Evolutionary conservation across 179 eudicot species (phyloP).

Genomic region (Amaranthus tricolor): DNA sequence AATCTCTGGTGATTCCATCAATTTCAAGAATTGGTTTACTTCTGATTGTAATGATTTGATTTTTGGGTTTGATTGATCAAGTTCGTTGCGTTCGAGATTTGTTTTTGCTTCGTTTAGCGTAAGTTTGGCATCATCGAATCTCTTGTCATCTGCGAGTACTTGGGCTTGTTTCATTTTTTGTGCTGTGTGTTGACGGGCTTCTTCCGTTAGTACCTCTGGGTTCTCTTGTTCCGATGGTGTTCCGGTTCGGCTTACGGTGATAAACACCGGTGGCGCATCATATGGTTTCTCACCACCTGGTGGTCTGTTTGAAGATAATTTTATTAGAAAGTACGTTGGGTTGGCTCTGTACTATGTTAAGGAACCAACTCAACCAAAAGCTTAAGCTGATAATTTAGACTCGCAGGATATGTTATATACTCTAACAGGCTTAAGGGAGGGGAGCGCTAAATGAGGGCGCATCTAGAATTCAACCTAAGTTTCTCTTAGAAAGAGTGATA

Average conservation of each 20-base stretch:
- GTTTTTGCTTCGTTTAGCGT: neutral
- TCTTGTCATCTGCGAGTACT: neutral
- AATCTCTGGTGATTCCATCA: slow-evolving; percentile 6
- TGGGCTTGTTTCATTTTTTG: neutral
- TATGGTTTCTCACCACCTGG: neutral
- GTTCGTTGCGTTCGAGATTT: neutral
- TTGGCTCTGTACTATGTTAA: no score
- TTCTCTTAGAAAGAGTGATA: no score
- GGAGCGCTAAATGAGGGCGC: no score
- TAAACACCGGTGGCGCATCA: neutral
- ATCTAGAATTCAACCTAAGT: no score
- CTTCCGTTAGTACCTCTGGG: neutral
- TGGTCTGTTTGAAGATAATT: neutral
- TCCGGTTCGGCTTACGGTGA: neutral
- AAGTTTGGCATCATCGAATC: neutral
- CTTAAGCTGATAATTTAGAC: no score
- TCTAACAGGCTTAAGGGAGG: no score
- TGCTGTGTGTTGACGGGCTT: neutral
- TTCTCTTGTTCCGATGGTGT: neutral
- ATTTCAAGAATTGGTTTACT: slow-evolving; percentile 4
- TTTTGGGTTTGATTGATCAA: neutral
- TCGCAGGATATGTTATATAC: no score
- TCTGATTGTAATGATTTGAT: slow-evolving; percentile 7
- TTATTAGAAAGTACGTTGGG: no score
- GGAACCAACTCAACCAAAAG: no score